A percentile compares a stretch with the other conserved stretches of the same genome.
phyloP scores from a whole-genome alignment of 129 eudicot species.

The Saussurea involucrata region DNA sequence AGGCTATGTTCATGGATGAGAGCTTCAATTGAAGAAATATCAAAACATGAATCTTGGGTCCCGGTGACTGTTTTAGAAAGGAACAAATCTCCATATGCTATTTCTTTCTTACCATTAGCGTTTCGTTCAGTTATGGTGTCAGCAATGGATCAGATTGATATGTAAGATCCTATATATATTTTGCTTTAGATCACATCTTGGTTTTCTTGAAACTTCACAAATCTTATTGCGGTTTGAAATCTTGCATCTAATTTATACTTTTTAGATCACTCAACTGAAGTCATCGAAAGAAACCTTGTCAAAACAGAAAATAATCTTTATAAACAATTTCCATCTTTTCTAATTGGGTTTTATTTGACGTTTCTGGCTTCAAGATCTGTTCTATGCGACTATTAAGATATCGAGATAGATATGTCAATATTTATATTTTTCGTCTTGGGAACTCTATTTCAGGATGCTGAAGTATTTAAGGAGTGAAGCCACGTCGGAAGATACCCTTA shows the following conservation, averaged over 20 bases:
- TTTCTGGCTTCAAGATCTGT: not conserved
- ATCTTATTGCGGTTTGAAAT: not conserved
- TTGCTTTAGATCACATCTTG: not conserved
- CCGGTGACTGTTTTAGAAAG: slow-evolving; percentile 87
- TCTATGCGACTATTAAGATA: not conserved
- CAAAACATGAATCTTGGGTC: slow-evolving; percentile 77
- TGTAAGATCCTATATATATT: slow-evolving; percentile 40
- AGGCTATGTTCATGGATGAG: slow-evolving; percentile 96
- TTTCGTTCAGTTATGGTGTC: slow-evolving; percentile 68
- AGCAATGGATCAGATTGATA: slow-evolving; percentile 78
- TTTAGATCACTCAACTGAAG: not conserved
- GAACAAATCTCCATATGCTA: slow-evolving; percentile 73
- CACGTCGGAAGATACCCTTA: slow-evolving; percentile 60
- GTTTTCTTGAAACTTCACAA: not conserved
- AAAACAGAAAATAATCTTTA: not conserved
- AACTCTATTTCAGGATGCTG: slow-evolving; percentile 55
- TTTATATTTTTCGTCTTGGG: not conserved
- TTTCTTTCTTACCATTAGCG: slow-evolving; percentile 75
- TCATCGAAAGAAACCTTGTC: not conserved
- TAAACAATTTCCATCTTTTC: not conserved
- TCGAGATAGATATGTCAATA: not conserved
- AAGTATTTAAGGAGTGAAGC: slow-evolving; percentile 64
- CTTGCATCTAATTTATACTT: not conserved
- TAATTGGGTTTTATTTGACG: not conserved
- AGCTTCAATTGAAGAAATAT: slow-evolving; percentile 62